A percentile compares a stretch with the other conserved stretches of the same genome.
phyloP scores from a whole-genome alignment of 192 early-diverging fungal genomes.

The Chytriomyces sp. region DNA sequence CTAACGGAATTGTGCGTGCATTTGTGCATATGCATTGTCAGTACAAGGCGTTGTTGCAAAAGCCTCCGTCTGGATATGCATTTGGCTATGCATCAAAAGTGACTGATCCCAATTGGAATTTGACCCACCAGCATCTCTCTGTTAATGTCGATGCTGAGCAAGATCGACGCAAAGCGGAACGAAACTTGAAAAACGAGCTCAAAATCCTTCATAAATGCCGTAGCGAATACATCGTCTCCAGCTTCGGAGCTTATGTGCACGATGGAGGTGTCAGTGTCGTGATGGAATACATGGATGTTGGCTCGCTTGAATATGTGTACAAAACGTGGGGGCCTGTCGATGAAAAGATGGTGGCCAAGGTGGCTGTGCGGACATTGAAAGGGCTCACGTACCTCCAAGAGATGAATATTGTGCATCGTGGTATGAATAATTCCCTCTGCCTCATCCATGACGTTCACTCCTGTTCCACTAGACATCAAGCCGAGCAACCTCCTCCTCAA shows the following conservation, averaged over 20 bases:
- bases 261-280: slow-evolving; percentile 87
- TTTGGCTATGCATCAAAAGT: not conserved
- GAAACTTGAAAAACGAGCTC: slow-evolving; percentile 89
- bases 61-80: not conserved
- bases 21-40: no score
- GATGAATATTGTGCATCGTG: slow-evolving; percentile 89
- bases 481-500: slow-evolving; percentile 97
- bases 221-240: slow-evolving; percentile 90
- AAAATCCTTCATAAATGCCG: slow-evolving; percentile 86
- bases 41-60: no score
- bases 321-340: slow-evolving; percentile 80
- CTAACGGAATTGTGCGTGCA: no score
- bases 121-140: slow-evolving; percentile 6
- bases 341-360: slow-evolving; percentile 84
- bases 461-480: slow-evolving; percentile 80
- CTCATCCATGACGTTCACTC: no score
- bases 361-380: slow-evolving; percentile 84
- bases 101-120: no score
- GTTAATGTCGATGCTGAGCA: slow-evolving; percentile 48
- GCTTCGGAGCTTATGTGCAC: slow-evolving; percentile 87
- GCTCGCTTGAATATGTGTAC: slow-evolving; percentile 89
- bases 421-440: no score
- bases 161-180: slow-evolving; percentile 54
- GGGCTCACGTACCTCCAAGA: slow-evolving; percentile 91
- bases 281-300: slow-evolving; percentile 97